phyloP scores from a whole-genome alignment of 2,329 filamentous ascomycete species.

The Eutypa lata region DNA sequence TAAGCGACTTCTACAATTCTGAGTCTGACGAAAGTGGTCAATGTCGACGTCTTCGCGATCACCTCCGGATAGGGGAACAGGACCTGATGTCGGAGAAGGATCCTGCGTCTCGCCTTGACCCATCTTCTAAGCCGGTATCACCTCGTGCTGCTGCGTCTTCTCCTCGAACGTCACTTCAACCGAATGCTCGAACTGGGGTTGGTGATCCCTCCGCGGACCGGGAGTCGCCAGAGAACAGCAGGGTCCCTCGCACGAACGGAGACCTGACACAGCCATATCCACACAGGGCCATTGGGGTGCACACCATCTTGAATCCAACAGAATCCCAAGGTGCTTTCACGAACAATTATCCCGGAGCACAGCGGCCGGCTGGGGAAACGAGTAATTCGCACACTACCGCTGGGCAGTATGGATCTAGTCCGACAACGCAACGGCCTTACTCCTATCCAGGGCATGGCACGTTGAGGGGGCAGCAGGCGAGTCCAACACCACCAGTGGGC shows the following conservation, averaged over 20 bases:
- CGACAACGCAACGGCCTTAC: slow-evolving; percentile 19
- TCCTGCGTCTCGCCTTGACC: slow-evolving; percentile 53
- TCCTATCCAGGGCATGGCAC: slow-evolving; percentile 18
- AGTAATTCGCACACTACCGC: slow-evolving; percentile 12
- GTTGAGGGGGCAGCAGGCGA: slow-evolving; percentile 17
- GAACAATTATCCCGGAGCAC: slow-evolving; percentile 5
- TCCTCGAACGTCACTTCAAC: slow-evolving; percentile 26
- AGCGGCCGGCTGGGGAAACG: slow-evolving; percentile 12
- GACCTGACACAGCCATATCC: slow-evolving; percentile 27
- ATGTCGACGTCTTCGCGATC: slow-evolving; percentile 55
- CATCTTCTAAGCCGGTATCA: slow-evolving; percentile 46
- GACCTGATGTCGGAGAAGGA: slow-evolving; percentile 63
- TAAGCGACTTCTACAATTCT: slow-evolving; percentile 25
- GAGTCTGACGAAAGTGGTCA: slow-evolving; percentile 38
- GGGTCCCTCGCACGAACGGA: slow-evolving; percentile 24
- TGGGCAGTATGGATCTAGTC: slow-evolving; percentile 20
- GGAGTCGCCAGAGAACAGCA: slow-evolving; percentile 24
- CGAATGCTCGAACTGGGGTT: slow-evolving; percentile 25
- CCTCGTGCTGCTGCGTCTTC: slow-evolving; percentile 33
- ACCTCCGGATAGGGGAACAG: slow-evolving; percentile 53
- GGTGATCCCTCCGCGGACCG: slow-evolving; percentile 26
- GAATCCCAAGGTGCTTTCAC: slow-evolving; percentile 23
- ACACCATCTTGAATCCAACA: slow-evolving; percentile 43
- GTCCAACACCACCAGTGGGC: slow-evolving; percentile 14
- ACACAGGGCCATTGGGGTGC: slow-evolving; percentile 37